Percentiles rank a stretch among this genome's conserved stretches.
Conservation (phyloP, 2,329 filamentous ascomycete species). For the Rhinocladiella similis region DNA sequence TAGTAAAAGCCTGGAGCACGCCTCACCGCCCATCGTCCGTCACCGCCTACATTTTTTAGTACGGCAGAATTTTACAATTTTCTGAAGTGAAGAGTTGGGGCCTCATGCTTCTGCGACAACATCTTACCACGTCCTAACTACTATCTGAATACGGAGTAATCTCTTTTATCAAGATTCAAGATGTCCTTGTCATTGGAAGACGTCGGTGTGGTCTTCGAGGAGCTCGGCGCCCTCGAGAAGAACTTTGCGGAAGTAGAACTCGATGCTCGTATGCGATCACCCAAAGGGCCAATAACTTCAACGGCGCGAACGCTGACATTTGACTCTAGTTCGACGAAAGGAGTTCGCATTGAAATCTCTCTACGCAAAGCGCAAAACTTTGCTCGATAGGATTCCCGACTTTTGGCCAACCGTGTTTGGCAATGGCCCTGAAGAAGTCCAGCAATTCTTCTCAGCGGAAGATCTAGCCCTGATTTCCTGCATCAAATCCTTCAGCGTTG, state of each 20-base stretch:
- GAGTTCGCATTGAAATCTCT: slow-evolving; percentile 50
- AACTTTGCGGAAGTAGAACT: slow-evolving; percentile 82
- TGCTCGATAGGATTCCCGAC: slow-evolving; percentile 72
- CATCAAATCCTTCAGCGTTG: slow-evolving; percentile 69
- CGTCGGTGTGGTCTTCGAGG: slow-evolving; percentile 40
- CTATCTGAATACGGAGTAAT: no score
- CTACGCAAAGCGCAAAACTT: slow-evolving; percentile 72
- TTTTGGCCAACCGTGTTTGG: slow-evolving; percentile 97
- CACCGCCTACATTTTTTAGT: slow-evolving; percentile 13
- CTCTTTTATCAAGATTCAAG: not conserved
- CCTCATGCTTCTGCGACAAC: no score
- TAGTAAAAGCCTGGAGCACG: not conserved
- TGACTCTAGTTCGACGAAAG: slow-evolving; percentile 24
- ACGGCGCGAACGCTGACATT: not conserved
- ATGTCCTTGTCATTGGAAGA: slow-evolving; percentile 23
- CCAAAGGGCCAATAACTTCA: no score
- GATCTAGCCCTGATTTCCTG: slow-evolving; percentile 73
- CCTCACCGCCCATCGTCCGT: slow-evolving; percentile 1
- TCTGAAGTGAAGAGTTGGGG: not conserved
- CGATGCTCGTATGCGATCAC: slow-evolving; percentile 67
- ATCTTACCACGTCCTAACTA: no score
- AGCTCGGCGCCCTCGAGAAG: slow-evolving; percentile 76
- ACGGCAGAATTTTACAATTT: slow-evolving; percentile 18
- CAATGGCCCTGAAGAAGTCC: slow-evolving; percentile 79
- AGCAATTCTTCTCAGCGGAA: slow-evolving; percentile 80